These are phyloP conservation scores for Trypanosoma congolense DNA, from an alignment of 208 protist species.

Conservation along the genomic window DNA sequence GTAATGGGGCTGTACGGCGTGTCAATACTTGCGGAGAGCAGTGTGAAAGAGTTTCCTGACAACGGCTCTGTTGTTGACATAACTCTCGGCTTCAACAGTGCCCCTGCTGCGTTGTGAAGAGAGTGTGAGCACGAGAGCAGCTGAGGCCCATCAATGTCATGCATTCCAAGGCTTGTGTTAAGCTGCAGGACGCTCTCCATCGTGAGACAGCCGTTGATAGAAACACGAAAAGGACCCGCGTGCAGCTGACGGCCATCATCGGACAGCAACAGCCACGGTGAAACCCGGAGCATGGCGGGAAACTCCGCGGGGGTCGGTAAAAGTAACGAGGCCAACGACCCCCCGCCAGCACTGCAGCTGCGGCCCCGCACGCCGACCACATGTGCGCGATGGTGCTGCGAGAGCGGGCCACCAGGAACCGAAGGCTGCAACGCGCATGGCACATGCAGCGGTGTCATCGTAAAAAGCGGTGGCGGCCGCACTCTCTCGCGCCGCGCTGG, in stretches of 20 bases:
- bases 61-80: constrained; percentile 1
- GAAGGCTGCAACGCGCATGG: background rate
- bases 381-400: background rate
- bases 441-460: background rate
- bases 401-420: background rate
- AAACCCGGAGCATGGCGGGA: background rate
- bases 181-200: constrained; percentile 80
- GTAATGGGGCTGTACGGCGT: constrained; percentile 85
- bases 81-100: constrained; percentile 6
- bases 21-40: constrained; percentile 71
- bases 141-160: background rate
- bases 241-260: constrained; percentile 51
- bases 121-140: background rate
- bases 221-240: constrained; percentile 75
- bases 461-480: constrained; percentile 56
- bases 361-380: background rate
- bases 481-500: constrained; percentile 21
- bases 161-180: constrained; percentile 43
- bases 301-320: background rate
- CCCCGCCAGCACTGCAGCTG: no score
- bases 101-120: background rate
- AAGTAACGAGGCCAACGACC: background rate
- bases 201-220: constrained; percentile 62
- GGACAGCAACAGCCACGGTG: constrained; percentile 24
- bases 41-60: constrained; percentile 57